Evolutionary conservation across 208 protist genomes (phyloP).

Genomic region (Trypanosoma caninum): DNA sequence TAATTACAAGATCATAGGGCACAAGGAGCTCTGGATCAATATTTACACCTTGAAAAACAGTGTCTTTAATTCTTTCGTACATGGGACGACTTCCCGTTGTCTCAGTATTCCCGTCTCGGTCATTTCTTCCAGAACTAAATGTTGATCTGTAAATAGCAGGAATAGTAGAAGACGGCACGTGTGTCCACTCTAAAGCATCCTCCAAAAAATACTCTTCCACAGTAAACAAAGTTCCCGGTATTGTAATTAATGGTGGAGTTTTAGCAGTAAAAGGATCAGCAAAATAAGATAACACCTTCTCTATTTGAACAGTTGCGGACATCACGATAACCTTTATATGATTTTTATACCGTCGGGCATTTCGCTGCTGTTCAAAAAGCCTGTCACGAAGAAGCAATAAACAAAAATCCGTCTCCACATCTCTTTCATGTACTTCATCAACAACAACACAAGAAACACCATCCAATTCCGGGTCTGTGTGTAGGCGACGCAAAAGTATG

Average conservation of each 20-base stretch:
- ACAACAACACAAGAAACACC: slow-evolving; percentile 83
- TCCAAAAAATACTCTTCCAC: slow-evolving; percentile 88
- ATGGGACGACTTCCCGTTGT: slow-evolving; percentile 7
- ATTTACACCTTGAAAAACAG: slow-evolving; percentile 51
- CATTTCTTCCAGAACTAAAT: slow-evolving; percentile 8
- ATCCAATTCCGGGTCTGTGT: slow-evolving; percentile 89
- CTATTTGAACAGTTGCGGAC: slow-evolving; percentile 91
- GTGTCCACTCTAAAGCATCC: slow-evolving; percentile 57
- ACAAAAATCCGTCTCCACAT: slow-evolving; percentile 83
- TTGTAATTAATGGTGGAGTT: slow-evolving; percentile 56
- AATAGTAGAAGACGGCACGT: slow-evolving; percentile 24
- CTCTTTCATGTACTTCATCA: slow-evolving; percentile 88
- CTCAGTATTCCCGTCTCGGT: neutral
- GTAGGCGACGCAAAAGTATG: slow-evolving; percentile 96
- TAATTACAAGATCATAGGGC: slow-evolving; percentile 61
- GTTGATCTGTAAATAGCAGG: slow-evolving; percentile 32
- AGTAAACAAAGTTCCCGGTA: slow-evolving; percentile 82
- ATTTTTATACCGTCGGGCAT: slow-evolving; percentile 34
- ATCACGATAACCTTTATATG: slow-evolving; percentile 97
- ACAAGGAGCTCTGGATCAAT: slow-evolving; percentile 58
- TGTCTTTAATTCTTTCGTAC: slow-evolving; percentile 61
- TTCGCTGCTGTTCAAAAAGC: slow-evolving; percentile 43
- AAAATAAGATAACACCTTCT: slow-evolving; percentile 74
- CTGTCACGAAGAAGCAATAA: slow-evolving; percentile 73
- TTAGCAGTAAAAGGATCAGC: slow-evolving; percentile 24